Conservation (phyloP, 805 yeast genomes). For the Maudiozyma pseudohumilis region DNA sequence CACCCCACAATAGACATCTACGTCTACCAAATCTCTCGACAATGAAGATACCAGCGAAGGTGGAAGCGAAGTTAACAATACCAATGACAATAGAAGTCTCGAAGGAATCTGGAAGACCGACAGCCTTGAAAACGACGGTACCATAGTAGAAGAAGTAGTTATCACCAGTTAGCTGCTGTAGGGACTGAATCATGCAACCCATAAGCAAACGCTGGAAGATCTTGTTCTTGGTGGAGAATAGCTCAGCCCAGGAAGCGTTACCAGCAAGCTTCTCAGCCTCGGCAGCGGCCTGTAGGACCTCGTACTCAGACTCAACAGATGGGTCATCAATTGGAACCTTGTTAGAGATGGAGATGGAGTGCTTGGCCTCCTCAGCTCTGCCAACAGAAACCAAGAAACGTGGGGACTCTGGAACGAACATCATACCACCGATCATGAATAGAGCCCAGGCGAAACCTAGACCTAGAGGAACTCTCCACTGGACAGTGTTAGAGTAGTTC, state of each 20-base stretch:
- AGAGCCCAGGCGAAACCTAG: constrained; percentile 40
- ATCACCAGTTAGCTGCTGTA: constrained; percentile 56
- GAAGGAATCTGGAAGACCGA: constrained; percentile 46
- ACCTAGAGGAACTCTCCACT: constrained; percentile 68
- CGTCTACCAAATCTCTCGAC: constrained; percentile 45
- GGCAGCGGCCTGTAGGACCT: constrained; percentile 48
- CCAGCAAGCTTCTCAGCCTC: constrained; percentile 54
- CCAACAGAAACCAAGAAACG: constrained; percentile 49
- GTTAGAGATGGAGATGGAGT: constrained; percentile 48
- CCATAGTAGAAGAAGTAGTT: constrained; percentile 57
- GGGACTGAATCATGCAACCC: constrained; percentile 44
- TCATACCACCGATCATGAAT: constrained; percentile 30
- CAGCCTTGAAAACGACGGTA: constrained; percentile 48
- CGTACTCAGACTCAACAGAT: constrained; percentile 47
- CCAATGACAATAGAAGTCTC: constrained; percentile 47
- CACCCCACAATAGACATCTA: constrained; percentile 36
- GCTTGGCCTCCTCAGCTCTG: constrained; percentile 43
- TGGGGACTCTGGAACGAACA: constrained; percentile 64
- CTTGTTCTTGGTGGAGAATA: constrained; percentile 58
- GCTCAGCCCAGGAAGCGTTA: constrained; percentile 53
- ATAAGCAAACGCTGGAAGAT: constrained; percentile 37
- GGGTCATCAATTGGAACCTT: constrained; percentile 44
- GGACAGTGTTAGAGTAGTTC: constrained; percentile 49
- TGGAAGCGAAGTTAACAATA: constrained; percentile 45
- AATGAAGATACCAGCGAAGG: constrained; percentile 38